A percentile compares a stretch with the other conserved stretches of the same genome.
phyloP scores from a whole-genome alignment of 2,329 filamentous ascomycete genomes.

The Trichoderma arundinaceum region DNA sequence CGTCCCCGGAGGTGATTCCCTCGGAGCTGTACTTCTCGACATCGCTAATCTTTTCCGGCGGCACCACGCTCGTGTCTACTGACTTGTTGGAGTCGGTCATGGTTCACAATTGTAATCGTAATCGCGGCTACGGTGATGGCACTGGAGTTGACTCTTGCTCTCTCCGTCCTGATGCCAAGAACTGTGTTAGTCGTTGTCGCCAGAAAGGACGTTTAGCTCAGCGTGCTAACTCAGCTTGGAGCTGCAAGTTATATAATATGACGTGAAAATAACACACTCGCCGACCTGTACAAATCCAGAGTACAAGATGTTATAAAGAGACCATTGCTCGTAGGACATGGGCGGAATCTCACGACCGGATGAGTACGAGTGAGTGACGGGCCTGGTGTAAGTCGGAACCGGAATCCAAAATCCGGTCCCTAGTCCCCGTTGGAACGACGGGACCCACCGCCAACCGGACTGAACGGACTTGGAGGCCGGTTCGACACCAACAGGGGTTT shows the following conservation, averaged over 20 bases:
- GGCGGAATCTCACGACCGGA: not conserved
- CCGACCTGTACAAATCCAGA: not conserved
- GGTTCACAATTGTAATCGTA: not conserved
- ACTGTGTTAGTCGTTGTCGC: not conserved
- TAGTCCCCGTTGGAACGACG: not conserved
- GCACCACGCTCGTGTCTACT: not conserved
- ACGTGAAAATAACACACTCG: not conserved
- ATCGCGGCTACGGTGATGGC: not conserved
- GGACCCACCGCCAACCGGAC: not conserved
- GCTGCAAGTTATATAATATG: not conserved
- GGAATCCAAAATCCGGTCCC: not conserved
- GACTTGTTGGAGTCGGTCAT: not conserved
- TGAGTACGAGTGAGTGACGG: not conserved
- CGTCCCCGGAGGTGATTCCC: not conserved
- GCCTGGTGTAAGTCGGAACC: not conserved
- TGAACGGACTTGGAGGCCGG: not conserved
- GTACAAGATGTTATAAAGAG: not conserved
- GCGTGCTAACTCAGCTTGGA: not conserved
- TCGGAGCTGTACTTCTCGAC: constrained; percentile 3
- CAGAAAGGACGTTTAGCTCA: not conserved
- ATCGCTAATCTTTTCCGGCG: not conserved
- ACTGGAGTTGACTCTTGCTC: not conserved
- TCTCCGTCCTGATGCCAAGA: not conserved
- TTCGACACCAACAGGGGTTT: not conserved
- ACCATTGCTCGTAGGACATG: not conserved